phyloP scores from a whole-genome alignment of 768 basidiomycete species.

The Boletellus emodensis region DNA sequence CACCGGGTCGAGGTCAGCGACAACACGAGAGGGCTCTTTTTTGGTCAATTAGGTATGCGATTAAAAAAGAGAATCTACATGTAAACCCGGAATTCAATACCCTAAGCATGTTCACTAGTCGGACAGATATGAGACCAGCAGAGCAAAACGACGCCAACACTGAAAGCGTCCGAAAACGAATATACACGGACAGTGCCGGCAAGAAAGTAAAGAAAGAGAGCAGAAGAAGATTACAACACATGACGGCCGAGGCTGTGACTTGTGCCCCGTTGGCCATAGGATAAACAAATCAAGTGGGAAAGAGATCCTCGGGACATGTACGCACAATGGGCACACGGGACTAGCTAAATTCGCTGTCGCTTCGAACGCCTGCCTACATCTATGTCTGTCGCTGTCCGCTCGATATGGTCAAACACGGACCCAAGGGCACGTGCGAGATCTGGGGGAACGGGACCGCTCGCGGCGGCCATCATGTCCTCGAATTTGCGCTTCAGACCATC shows the following conservation, averaged over 20 bases:
- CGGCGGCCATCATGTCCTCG: conserved; percentile 30
- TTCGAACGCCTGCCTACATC: conserved; percentile 24
- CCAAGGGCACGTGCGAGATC: conserved; percentile 31
- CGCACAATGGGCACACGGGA: not conserved
- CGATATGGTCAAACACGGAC: conserved; percentile 33
- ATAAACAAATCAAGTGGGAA: not conserved
- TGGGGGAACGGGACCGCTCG: conserved; percentile 29
- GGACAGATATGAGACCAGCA: not conserved
- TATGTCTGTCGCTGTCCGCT: conserved; percentile 26
- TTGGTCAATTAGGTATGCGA: too few species aligned
- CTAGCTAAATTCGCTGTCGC: conserved; percentile 23
- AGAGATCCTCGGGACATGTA: not conserved
- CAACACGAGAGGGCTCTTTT: too few species aligned
- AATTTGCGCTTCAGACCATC: conserved; percentile 29
- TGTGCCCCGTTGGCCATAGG: not conserved
- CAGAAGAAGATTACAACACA: not conserved
- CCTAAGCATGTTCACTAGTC: conserved; percentile 5
- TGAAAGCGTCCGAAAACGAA: not conserved
- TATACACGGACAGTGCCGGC: conserved; percentile 2
- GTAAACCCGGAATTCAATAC: conserved; percentile 7
- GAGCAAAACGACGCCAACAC: conserved; percentile 1
- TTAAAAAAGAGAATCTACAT: too few species aligned
- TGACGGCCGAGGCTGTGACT: not conserved
- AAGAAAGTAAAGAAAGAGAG: too few species aligned
- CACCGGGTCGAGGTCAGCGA: too few species aligned